These are phyloP conservation scores for Porphyrellus cyaneotinctus DNA, from an alignment of 768 basidiomycete genomes.

Conservation along the genomic window DNA sequence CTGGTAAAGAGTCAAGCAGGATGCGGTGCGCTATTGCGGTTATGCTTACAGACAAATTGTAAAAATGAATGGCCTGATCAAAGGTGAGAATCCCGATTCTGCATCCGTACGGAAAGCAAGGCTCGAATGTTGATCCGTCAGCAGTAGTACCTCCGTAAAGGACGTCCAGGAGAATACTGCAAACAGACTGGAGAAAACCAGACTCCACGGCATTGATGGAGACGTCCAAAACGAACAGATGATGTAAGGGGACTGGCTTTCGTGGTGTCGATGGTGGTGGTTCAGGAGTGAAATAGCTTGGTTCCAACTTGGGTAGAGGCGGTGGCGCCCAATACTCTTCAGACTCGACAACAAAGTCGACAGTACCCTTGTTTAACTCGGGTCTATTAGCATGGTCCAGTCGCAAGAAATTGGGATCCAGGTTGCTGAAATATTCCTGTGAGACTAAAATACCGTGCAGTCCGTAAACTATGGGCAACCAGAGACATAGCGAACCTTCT, in stretches of 20 bases:
- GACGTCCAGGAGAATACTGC: slow-evolving; percentile 54
- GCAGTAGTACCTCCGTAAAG: slow-evolving; percentile 54
- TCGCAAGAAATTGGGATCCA: slow-evolving; percentile 73
- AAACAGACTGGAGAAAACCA: slow-evolving; percentile 68
- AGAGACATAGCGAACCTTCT: slow-evolving; percentile 54
- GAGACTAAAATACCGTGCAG: slow-evolving; percentile 47
- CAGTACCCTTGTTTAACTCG: slow-evolving; percentile 86
- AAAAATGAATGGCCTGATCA: slow-evolving; percentile 79
- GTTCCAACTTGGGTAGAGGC: slow-evolving; percentile 49
- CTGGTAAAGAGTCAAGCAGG: slow-evolving; percentile 29
- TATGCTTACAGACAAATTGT: slow-evolving; percentile 74
- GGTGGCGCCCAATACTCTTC: slow-evolving; percentile 83
- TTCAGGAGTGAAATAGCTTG: slow-evolving; percentile 51
- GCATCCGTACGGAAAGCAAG: slow-evolving; percentile 52
- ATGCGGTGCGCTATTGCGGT: slow-evolving; percentile 4
- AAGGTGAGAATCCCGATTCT: slow-evolving; percentile 80
- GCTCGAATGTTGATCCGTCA: slow-evolving; percentile 40
- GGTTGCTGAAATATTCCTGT: slow-evolving; percentile 77
- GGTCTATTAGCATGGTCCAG: slow-evolving; percentile 78
- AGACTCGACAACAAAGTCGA: slow-evolving; percentile 78
- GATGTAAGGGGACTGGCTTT: slow-evolving; percentile 61
- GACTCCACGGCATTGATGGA: slow-evolving; percentile 61
- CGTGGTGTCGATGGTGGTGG: slow-evolving; percentile 46
- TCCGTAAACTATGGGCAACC: neutral
- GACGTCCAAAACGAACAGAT: slow-evolving; percentile 87